Base-by-base conservation (phyloP, 2,329 filamentous ascomycete genomes). In the Trichophyton benhamiae region DNA sequence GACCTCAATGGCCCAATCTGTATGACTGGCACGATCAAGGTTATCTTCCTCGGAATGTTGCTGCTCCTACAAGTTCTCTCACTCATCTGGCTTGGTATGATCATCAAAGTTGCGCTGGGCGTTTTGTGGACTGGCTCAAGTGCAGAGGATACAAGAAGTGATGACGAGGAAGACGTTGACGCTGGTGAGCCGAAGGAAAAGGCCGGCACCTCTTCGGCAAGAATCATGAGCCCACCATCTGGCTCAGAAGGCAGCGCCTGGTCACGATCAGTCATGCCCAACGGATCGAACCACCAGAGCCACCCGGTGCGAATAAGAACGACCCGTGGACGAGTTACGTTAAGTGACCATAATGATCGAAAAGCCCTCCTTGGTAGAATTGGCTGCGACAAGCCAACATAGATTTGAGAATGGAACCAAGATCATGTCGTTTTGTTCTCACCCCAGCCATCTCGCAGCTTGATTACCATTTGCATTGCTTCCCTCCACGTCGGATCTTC, bases 81-180 rank as follows among this genome's bases (percentile, higher is more conserved):
- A 36, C 77, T 95, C 41, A 80, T 88, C 64, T 97, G 94, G 94
- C 95, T 97, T 70, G 81, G 79, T 64, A 88, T 96, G 85, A 96
- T 97, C 66, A 75, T 91, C 44, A 84, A 85, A 62, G 88, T 99
- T 1, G 91, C 91, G 22, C 80, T 87, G 64, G 86, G 87, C 64
- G 91, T 97, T 4, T 71, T 97, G 41, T 82, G 81, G 58, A 72
- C 69, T 17, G 91, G 92, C 36, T 83, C 81, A 42, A 80, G 83
- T 36, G 91, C 92, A 3, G 91, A 96, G 65, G 94, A 99, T 70
- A 82, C 84, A 17, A 85, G 94, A 61, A 95, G 89, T 65, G 92
- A 96, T 67, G 89, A 90, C 65, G 91, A 95, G 2, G 83, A 84
- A 25, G 80, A 82, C 13, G 77, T 82, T n/a, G 77, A 60, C 66